Evolutionary conservation across 31 red algal species (phyloP), one percentile per base, ranked within the genome.

Genomic region (Endocladia muricata): DNA sequence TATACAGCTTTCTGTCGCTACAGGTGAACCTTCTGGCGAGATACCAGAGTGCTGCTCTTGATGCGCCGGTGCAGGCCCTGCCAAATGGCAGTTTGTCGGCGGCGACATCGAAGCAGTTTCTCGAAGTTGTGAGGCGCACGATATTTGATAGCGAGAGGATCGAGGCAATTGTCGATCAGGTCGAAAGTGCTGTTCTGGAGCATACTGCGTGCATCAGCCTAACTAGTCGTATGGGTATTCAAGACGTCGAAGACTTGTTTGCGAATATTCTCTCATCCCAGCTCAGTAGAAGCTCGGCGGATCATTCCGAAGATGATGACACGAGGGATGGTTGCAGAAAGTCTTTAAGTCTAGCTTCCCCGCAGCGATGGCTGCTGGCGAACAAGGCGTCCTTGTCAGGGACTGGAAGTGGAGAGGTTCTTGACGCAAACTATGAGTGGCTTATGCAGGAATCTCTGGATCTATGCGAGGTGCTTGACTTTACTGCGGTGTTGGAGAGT

Each of bases 21-120:
- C 70, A 85, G 44, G 76, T 85, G 40, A 85, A 85, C 55, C 60
- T 85, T 31, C 39, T 85, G 32, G 68, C 82, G 36, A 68, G 81
- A 52, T 85, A 85, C 33, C 75, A 29, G 36, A 58, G 9, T 43
- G 51, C 41, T 23, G 56, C 55, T 25, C 37, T 22, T 26, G 82
- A 85, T 49, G 82, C 82, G 6, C 82, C 82, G 25, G 71, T 85
- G 2, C 82, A 85, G 69, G 41, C 41, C 59, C 37, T 85, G 17
- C 82, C 82, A 19, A 4, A 1, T 55, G 82, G 82, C 40, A 62
- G 42, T 32, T 47, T 85, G 42, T 42, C 54, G 41, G 26, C 70
- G 26, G 41, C 37, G 1, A 85, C 82, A 34, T 74, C 71, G 30
- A 85, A 74, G 43, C 3, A 26, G 1, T 85, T 85, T 54, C 47